Evolutionary conservation across 2,329 filamentous ascomycete genomes (phyloP).

Genomic region (Botrytis cinerea): DNA sequence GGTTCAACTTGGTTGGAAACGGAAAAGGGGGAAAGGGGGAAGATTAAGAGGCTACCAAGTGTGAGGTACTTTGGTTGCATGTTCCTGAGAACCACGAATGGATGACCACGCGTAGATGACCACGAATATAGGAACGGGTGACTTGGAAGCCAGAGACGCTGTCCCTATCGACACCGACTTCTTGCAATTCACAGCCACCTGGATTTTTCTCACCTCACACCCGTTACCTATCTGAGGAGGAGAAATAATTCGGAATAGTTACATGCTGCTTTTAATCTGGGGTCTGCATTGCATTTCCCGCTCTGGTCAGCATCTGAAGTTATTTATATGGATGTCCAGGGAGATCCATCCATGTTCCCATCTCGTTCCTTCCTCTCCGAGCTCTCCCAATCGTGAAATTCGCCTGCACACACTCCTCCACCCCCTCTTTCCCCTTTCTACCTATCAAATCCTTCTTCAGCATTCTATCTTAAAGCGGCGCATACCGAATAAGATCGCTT

Average conservation of each 20-base stretch:
- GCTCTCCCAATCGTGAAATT: background rate
- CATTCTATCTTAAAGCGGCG: slow-evolving; percentile 20
- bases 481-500: slow-evolving; percentile 23
- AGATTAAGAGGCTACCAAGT: background rate
- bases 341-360: background rate
- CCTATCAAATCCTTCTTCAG: slow-evolving; percentile 20
- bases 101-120: background rate
- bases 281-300: background rate
- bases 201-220: slow-evolving; percentile 1
- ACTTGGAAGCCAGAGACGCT: background rate
- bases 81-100: background rate
- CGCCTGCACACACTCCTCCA: background rate
- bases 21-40: slow-evolving; percentile 11
- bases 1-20: background rate
- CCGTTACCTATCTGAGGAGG: background rate
- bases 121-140: background rate
- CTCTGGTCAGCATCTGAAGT: background rate
- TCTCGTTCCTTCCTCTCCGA: background rate
- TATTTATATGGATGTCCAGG: background rate
- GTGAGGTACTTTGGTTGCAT: background rate
- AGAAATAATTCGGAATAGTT: slow-evolving; percentile 13
- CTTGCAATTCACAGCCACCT: slow-evolving; percentile 19
- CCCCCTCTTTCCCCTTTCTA: background rate
- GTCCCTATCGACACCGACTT: slow-evolving; percentile 13
- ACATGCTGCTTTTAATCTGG: slow-evolving; percentile 20